A percentile compares a stretch with the other conserved stretches of the same genome.
These are phyloP conservation scores for Fistulina hepatica DNA, from an alignment of 1,284 basidiomycete species.

Conservation along the genomic window DNA sequence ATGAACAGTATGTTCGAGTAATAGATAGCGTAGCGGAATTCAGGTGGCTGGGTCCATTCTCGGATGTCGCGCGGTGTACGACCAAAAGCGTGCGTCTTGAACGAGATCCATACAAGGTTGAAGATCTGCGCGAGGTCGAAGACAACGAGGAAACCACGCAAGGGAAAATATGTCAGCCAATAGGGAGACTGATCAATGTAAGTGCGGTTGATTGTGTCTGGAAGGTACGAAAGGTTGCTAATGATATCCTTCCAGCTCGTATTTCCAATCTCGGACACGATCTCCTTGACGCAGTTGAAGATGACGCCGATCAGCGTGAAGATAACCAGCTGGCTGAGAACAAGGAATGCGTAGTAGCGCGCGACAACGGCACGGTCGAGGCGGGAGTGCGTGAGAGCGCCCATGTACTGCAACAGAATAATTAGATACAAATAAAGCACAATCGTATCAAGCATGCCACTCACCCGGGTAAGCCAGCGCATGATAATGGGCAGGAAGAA, in stretches of 20 bases:
- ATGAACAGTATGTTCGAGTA: slow-evolving; percentile 81
- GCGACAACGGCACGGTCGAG: slow-evolving; percentile 85
- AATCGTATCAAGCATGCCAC: background rate
- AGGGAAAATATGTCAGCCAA: slow-evolving; percentile 93
- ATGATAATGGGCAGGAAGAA: slow-evolving; percentile 67
- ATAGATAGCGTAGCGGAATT: slow-evolving; percentile 86
- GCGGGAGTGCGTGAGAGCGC: slow-evolving; percentile 64
- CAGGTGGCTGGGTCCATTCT: slow-evolving; percentile 91
- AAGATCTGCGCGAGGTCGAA: slow-evolving; percentile 95
- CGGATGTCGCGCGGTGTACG: slow-evolving; percentile 93
- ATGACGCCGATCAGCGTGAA: slow-evolving; percentile 86
- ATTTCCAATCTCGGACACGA: slow-evolving; percentile 59
- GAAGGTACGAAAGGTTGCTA: slow-evolving; percentile 54
- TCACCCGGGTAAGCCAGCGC: slow-evolving; percentile 37
- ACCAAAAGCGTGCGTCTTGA: slow-evolving; percentile 81
- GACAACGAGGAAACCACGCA: slow-evolving; percentile 87
- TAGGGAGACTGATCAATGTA: slow-evolving; percentile 81
- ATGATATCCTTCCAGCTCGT: slow-evolving; percentile 63
- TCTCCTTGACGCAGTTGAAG: slow-evolving; percentile 61
- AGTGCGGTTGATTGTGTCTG: slow-evolving; percentile 62
- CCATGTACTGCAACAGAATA: slow-evolving; percentile 60
- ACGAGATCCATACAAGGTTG: slow-evolving; percentile 78
- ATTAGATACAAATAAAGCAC: background rate
- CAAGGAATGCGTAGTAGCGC: slow-evolving; percentile 85
- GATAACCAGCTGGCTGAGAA: slow-evolving; percentile 82